A percentile compares a stretch with the other conserved stretches of the same genome.
Conservation (phyloP, 345 rosid genomes). For the Lagerstroemia speciosa region DNA sequence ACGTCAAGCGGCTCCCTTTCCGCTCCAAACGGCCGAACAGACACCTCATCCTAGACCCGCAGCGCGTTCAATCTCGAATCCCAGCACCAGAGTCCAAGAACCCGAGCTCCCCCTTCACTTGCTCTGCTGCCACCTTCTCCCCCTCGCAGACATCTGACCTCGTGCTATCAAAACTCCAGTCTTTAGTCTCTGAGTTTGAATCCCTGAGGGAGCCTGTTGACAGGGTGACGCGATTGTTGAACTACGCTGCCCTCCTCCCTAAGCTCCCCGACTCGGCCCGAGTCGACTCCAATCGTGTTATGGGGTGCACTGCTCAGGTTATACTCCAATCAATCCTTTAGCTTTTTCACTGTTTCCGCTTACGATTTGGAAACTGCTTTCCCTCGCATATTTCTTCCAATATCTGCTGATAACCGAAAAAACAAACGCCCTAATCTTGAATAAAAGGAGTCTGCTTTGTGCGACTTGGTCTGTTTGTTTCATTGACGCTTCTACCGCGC, state of each 20-base stretch:
- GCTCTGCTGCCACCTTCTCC: conserved; percentile 47
- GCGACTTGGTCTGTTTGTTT: not conserved
- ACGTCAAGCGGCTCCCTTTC: conserved; percentile 22
- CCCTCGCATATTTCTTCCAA: not conserved
- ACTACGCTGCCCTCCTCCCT: conserved; percentile 47
- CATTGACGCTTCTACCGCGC: not conserved
- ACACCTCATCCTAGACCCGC: conserved; percentile 18
- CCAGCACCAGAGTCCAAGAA: conserved; percentile 16
- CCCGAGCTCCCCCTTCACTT: conserved; percentile 27
- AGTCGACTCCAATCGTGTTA: conserved; percentile 66
- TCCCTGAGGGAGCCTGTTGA: conserved; percentile 50
- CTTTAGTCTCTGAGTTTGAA: conserved; percentile 53
- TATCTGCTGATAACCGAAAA: no score
- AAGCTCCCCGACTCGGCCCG: conserved; percentile 47
- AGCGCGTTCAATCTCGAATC: conserved; percentile 27
- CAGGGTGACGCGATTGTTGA: conserved; percentile 65
- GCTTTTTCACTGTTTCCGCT: not conserved
- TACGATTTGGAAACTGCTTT: no score
- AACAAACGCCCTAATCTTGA: not conserved
- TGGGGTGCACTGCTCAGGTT: conserved; percentile 95
- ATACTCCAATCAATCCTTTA: conserved; percentile 16
- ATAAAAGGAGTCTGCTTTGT: not conserved
- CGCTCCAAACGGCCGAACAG: conserved; percentile 14
- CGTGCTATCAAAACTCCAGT: conserved; percentile 40
- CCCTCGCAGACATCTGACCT: conserved; percentile 36